Evolutionary conservation across 805 yeast species (phyloP), one percentile per base, ranked within the genome.

Genomic region (Starmerella riodocensis): DNA sequence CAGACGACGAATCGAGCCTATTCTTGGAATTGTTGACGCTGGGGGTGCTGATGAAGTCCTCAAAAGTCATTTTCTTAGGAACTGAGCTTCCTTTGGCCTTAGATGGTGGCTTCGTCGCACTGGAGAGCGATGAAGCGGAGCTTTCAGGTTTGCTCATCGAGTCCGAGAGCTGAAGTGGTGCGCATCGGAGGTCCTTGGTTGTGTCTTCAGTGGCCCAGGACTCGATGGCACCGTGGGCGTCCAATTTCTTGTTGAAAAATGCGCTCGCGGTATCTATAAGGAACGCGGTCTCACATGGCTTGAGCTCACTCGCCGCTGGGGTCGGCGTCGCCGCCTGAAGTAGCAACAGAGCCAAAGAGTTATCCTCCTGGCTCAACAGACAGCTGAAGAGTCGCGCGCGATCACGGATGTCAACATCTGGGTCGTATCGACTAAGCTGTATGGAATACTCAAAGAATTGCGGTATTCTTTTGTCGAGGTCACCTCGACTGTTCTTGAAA

Each of bases 311-410:
- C 9, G 53, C 47, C 12, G 47, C 42, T 2, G 88, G 82, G 1
- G 67, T 64, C 1, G 80, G 80, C 51, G 81, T 82, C 4, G 86
- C 83, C 1, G 81, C 86, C 51, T 80, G 88, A 19, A 83, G 61
- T 34, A 84, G 63, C 26, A 83, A 63, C 2, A 76, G 65, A 0
- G 86, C 86, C 46, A 83, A 62, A 43, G 78, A 76, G 38, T 73
- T 62, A 32, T 64, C 64, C 1, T 66, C 53, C 4, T 67, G 68
- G 23, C 70, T 67, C 34, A 84, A 62, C 3, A 88, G 60, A 0
- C 83, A 70, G 19, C 71, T 63, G 22, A 83, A 64, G 61, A 78
- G 67, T 49, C 98, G 67, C 0, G 94, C 84, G 43, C 88, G 67
- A 54, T 91, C 97, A 43, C 97, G 68, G 1, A 82, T 71, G 53